Evolutionary conservation across 2,329 filamentous ascomycete genomes (phyloP), one percentile per base, ranked within the genome.

Genomic region (Magnaporthiopsis poae): DNA sequence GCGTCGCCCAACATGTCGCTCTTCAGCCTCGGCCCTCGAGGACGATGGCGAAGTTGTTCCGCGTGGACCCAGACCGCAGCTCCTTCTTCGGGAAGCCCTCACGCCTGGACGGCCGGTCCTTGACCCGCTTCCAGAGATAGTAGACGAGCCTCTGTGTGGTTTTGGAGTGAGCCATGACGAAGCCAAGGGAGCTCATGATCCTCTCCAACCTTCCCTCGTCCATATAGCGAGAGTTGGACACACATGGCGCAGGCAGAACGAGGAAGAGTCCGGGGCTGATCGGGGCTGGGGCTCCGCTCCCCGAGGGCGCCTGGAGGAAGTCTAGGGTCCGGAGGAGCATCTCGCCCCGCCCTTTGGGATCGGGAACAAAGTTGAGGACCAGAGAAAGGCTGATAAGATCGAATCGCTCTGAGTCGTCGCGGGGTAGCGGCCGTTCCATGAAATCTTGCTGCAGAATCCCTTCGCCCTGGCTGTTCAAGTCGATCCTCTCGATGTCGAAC

Each of bases 311-410:
- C 61, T 78, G 84, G 61, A 96, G 79, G 73, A 96, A 96, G 27
- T 84, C 78, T 18, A 89, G 81, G 46, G 89, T 92, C 60, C 90
- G 86, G 65, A 84, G 81, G 65, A 99, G 84, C 95, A 99, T 99
- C 67, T 90, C 85, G 2, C 95, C 95, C 71, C 93, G 85, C 5
- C 82, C 84, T 39, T 79, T 78, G 3, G 92, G 84, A 71, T 93
- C 88, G 0, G 94, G 91, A 3, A 98, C 93, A 74, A 92, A 99
- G 76, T 99, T 99, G 69, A 99, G 82, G 5, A 99, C 95, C 65
- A 99, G 80, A 11, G 92, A 96, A 31, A 99, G 81, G 64, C 92
- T 96, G 72, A 99, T 89, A 65, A 98, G 86, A 74, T 99, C 91
- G 74, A 98, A 98, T 29, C 80, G 81, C 60, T 92, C 87, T 0